A percentile compares a stretch with the other conserved stretches of the same genome.
These are phyloP conservation scores for Phaeosphaeriaceae sp. DNA, from an alignment of 2,329 filamentous ascomycete genomes.

Conservation along the genomic window DNA sequence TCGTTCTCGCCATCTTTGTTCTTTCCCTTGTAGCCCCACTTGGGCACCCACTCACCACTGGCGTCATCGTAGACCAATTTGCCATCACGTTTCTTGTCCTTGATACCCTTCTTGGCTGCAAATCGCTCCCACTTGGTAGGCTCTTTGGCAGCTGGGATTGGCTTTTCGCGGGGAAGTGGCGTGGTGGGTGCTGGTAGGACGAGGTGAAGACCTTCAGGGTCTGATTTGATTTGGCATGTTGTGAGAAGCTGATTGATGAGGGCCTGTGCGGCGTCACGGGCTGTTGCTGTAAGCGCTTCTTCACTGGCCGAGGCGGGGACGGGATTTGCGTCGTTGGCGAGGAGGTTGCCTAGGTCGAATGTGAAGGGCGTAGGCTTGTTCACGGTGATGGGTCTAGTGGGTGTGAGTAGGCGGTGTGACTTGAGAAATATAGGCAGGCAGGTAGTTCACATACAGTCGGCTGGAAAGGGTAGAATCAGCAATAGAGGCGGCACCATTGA, in stretches of 20 bases:
- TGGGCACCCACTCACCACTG: conserved; percentile 85
- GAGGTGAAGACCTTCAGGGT: conserved; percentile 74
- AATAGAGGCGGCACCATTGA: conserved; percentile 35
- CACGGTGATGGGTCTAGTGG: conserved; percentile 41
- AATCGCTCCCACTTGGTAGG: conserved; percentile 97
- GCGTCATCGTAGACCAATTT: conserved; percentile 86
- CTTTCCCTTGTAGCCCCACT: conserved; percentile 93
- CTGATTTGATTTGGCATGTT: conserved; percentile 79
- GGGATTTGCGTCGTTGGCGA: conserved; percentile 87
- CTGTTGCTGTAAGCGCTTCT: conserved; percentile 71
- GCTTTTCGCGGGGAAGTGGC: conserved; percentile 86
- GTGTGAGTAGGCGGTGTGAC: conserved; percentile 16
- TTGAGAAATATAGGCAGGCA: too few species aligned
- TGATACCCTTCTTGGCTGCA: conserved; percentile 96
- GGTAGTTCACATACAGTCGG: conserved; percentile 36
- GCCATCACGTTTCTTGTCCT: conserved; percentile 80
- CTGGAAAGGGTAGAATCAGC: conserved; percentile 41
- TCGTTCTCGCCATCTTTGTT: conserved; percentile 84
- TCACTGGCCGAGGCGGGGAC: conserved; percentile 68
- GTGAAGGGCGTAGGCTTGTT: conserved; percentile 87
- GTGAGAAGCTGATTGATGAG: conserved; percentile 94
- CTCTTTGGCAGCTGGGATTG: conserved; percentile 78
- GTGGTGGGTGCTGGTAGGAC: conserved; percentile 74
- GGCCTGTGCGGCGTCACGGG: conserved; percentile 88
- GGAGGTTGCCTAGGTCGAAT: conserved; percentile 87